phyloP scores from a whole-genome alignment of 202 grass and related monocot genomes.

The Brachypodium distachyon region DNA sequence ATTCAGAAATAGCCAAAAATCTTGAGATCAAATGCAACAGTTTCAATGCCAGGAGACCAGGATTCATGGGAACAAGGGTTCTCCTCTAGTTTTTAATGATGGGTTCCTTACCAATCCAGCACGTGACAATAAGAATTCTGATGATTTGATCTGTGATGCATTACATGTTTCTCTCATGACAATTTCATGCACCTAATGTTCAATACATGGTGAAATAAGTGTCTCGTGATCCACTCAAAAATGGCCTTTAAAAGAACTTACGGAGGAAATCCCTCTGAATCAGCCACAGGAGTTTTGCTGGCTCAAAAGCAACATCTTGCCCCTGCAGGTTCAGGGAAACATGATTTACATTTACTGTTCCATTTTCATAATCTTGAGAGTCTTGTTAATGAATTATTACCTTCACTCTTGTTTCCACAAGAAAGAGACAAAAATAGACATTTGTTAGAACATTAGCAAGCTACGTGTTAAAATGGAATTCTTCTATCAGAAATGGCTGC shows the following conservation, averaged over 20 bases:
- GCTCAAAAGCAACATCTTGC: conserved; percentile 91
- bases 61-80: background rate
- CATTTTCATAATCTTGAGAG: conserved; percentile 1
- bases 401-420: conserved; percentile 74
- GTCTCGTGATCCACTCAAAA: background rate
- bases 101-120: too few species aligned
- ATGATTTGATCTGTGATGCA: background rate
- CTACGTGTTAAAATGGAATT: conserved; percentile 4
- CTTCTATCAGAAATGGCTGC: background rate
- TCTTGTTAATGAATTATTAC: conserved; percentile 31
- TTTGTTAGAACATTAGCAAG: conserved; percentile 35
- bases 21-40: background rate
- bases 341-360: background rate
- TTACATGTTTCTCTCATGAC: background rate
- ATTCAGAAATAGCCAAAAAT: background rate
- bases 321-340: conserved; percentile 37
- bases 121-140: background rate
- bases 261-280: conserved; percentile 93
- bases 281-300: conserved; percentile 93
- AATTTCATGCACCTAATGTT: background rate
- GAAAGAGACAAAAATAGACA: background rate
- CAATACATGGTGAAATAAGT: background rate
- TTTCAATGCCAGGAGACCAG: background rate
- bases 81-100: too few species aligned
- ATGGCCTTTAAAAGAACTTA: conserved; percentile 30